Conservation (phyloP, 2,329 filamentous ascomycete genomes). For the Xylariaceae sp. region DNA sequence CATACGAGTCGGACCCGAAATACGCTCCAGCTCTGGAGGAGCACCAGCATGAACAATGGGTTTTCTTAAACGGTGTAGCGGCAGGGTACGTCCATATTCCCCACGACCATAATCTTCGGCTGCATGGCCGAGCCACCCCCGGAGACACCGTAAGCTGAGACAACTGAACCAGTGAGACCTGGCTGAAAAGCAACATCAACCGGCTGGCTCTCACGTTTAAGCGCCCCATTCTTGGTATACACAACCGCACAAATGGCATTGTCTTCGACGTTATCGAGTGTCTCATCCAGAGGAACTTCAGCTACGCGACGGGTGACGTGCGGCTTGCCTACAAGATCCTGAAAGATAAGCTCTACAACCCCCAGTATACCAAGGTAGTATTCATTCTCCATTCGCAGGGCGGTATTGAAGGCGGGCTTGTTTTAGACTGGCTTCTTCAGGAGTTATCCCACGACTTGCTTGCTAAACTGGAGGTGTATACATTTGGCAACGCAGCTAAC, state of each 20-base stretch:
- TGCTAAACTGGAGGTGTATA: constrained; percentile 67
- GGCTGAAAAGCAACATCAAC: constrained; percentile 66
- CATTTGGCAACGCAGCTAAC: constrained; percentile 73
- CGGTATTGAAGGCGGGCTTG: constrained; percentile 65
- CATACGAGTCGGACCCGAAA: constrained; percentile 48
- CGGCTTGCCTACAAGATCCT: constrained; percentile 57
- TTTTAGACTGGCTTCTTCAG: constrained; percentile 71
- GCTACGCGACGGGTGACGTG: constrained; percentile 65
- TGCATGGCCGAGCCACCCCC: not conserved
- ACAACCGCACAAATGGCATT: constrained; percentile 69
- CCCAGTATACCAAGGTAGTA: constrained; percentile 60
- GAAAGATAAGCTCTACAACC: constrained; percentile 58
- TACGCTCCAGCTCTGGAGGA: constrained; percentile 46
- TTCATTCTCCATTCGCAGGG: constrained; percentile 75
- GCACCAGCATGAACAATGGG: constrained; percentile 64
- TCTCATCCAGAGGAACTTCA: constrained; percentile 68
- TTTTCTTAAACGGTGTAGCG: constrained; percentile 73
- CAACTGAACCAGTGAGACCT: constrained; percentile 46
- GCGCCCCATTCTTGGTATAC: constrained; percentile 65
- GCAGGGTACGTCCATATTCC: constrained; percentile 44
- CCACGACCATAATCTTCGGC: not conserved
- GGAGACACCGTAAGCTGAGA: constrained; percentile 10
- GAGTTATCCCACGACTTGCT: constrained; percentile 63
- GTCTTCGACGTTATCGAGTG: constrained; percentile 75
- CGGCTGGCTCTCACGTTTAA: constrained; percentile 67